Conservation (phyloP, 495 filamentous ascomycete genomes). For the Aspergillus asperescens region DNA sequence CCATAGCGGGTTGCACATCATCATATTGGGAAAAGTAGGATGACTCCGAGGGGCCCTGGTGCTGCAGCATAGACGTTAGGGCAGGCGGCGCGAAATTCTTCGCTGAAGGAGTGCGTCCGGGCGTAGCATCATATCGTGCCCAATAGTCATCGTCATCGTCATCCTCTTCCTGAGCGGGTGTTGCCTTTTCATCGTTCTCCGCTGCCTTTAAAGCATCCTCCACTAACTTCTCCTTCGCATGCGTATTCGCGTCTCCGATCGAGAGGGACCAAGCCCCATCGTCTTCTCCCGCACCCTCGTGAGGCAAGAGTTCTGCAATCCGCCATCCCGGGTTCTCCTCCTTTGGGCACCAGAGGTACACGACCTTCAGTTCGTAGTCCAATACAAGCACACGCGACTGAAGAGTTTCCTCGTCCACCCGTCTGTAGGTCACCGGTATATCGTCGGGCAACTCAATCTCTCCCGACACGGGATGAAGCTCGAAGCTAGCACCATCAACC, state of each 20-base stretch:
- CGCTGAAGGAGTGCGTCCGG: slow-evolving; percentile 64
- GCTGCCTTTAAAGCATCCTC: slow-evolving; percentile 35
- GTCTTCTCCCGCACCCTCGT: slow-evolving; percentile 38
- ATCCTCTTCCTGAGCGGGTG: slow-evolving; percentile 43
- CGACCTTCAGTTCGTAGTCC: slow-evolving; percentile 51
- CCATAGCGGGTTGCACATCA: slow-evolving; percentile 84
- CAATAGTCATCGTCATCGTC: slow-evolving; percentile 92
- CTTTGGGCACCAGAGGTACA: slow-evolving; percentile 63
- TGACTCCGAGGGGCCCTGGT: slow-evolving; percentile 30
- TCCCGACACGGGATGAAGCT: slow-evolving; percentile 88
- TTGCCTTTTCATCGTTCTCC: slow-evolving; percentile 19
- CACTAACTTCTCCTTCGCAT: slow-evolving; percentile 31
- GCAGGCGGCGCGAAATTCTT: slow-evolving; percentile 55
- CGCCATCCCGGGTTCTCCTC: slow-evolving; percentile 73
- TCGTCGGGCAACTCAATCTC: slow-evolving; percentile 76
- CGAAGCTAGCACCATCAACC: slow-evolving; percentile 62
- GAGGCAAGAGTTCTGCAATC: slow-evolving; percentile 69
- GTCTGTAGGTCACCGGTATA: slow-evolving; percentile 58
- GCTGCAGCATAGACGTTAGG: slow-evolving; percentile 27
- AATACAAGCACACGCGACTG: slow-evolving; percentile 57
- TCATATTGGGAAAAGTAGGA: slow-evolving; percentile 83
- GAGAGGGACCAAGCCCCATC: slow-evolving; percentile 46
- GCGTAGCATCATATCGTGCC: slow-evolving; percentile 87
- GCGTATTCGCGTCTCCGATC: slow-evolving; percentile 49
- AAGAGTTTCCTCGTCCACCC: slow-evolving; percentile 81